phyloP scores from a whole-genome alignment of 73 alveolate genomes.

The Diophrys appendiculata region DNA sequence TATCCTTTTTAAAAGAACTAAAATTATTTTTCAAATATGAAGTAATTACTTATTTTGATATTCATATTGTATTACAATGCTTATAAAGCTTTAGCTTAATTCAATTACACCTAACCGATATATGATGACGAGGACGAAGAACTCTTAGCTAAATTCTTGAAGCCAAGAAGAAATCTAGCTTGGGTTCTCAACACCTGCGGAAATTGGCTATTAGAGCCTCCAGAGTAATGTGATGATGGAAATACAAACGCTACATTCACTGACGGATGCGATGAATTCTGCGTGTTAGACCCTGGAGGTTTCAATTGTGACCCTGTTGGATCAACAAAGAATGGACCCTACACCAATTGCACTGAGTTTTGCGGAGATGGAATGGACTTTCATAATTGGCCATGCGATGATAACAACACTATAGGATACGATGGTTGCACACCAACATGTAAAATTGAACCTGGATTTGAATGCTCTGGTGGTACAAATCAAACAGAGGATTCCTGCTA shows the following conservation, averaged over 20 bases:
- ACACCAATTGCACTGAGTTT: slow-evolving; percentile 28
- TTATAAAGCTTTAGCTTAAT: too few species aligned
- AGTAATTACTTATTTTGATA: too few species aligned
- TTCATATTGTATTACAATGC: too few species aligned
- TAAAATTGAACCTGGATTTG: slow-evolving; percentile 11
- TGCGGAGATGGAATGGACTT: slow-evolving; percentile 48
- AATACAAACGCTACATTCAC: neutral
- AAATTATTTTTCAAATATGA: too few species aligned
- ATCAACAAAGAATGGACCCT: neutral
- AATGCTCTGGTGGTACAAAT: slow-evolving; percentile 6
- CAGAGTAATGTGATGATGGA: neutral
- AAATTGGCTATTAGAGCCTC: neutral
- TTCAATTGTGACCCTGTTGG: neutral
- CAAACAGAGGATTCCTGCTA: slow-evolving; percentile 6
- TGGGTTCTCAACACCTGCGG: too few species aligned
- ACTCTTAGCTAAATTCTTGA: too few species aligned
- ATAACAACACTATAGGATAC: slow-evolving; percentile 2
- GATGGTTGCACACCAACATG: slow-evolving; percentile 36
- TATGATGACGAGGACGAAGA: too few species aligned
- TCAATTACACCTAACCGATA: too few species aligned
- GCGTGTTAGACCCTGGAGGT: neutral
- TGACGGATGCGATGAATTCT: neutral
- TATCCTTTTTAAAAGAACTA: too few species aligned
- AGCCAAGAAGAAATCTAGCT: too few species aligned
- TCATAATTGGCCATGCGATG: slow-evolving; percentile 21